Percentiles rank a stretch among this genome's conserved stretches.
phyloP scores from a whole-genome alignment of 257 asterid genomes.

The Solanum clarkiae region DNA sequence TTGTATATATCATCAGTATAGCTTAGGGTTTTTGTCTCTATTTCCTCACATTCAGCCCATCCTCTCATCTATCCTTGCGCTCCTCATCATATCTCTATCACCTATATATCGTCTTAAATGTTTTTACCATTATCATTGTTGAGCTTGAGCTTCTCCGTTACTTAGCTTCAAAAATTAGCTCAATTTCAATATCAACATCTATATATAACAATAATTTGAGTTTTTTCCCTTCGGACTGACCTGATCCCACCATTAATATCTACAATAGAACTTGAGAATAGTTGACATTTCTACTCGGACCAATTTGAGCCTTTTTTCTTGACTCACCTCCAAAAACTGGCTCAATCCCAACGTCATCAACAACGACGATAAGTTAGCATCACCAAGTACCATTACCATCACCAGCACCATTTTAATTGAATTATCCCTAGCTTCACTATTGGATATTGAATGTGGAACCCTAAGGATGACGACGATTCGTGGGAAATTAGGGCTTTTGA shows the following conservation, averaged over 20 bases:
- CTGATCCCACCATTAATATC: neutral
- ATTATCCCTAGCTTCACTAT: neutral
- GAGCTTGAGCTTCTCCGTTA: slow-evolving; percentile 2
- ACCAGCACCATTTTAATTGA: neutral
- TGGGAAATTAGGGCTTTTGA: slow-evolving; percentile 62
- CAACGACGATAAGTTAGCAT: neutral
- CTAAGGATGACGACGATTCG: slow-evolving; percentile 35
- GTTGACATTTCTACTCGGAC: too few species aligned
- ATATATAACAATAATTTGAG: neutral
- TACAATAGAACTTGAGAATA: neutral
- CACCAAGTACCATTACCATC: neutral
- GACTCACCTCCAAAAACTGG: neutral
- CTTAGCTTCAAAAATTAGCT: neutral
- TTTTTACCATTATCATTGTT: slow-evolving; percentile 15
- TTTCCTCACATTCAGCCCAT: slow-evolving; percentile 34
- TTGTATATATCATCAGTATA: neutral
- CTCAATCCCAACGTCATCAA: neutral
- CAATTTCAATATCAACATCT: neutral
- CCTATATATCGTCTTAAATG: slow-evolving; percentile 15
- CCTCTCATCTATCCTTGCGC: slow-evolving; percentile 2
- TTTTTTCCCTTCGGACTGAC: too few species aligned
- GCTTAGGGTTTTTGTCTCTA: neutral
- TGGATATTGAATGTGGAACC: slow-evolving; percentile 20
- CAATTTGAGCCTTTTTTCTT: neutral
- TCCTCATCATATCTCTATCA: slow-evolving; percentile 7